A percentile compares a stretch with the other conserved stretches of the same genome.
phyloP scores from a whole-genome alignment of 805 yeast species.

The Cyberlindnera amylophila region DNA sequence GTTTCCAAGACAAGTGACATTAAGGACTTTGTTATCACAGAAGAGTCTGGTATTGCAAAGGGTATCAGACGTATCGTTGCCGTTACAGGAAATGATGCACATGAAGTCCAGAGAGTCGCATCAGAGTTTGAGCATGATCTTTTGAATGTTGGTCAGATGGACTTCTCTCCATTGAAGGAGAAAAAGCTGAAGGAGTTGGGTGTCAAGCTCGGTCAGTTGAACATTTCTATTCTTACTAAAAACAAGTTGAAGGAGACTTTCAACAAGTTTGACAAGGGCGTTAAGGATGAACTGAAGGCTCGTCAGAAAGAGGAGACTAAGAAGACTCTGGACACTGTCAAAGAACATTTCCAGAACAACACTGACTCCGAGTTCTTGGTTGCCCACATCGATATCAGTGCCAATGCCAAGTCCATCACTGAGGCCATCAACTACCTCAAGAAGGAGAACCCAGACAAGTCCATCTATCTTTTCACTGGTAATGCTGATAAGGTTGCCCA shows the following conservation, averaged over 20 bases:
- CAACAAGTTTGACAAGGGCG: constrained; percentile 73
- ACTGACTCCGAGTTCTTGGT: constrained; percentile 57
- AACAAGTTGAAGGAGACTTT: constrained; percentile 71
- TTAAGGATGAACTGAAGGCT: constrained; percentile 83
- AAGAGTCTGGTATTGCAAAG: constrained; percentile 97
- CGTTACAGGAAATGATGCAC: constrained; percentile 88
- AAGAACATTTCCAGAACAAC: constrained; percentile 56
- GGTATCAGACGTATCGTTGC: constrained; percentile 98
- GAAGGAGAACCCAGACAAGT: constrained; percentile 67
- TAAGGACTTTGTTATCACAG: constrained; percentile 82
- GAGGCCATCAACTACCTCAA: constrained; percentile 87
- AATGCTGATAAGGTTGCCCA: constrained; percentile 79
- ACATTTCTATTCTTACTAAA: constrained; percentile 80
- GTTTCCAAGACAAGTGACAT: constrained; percentile 90
- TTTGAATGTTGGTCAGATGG: constrained; percentile 54
- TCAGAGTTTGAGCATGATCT: constrained; percentile 61
- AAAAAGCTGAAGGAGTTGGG: constrained; percentile 77
- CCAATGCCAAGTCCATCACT: constrained; percentile 90
- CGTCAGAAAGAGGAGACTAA: constrained; percentile 86
- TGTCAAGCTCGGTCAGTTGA: constrained; percentile 75
- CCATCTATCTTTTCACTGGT: constrained; percentile 79
- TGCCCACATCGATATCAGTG: constrained; percentile 61
- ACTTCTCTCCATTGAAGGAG: constrained; percentile 78
- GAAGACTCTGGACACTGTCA: constrained; percentile 73
- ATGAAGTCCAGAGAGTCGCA: constrained; percentile 84